These are phyloP conservation scores for Aspergillus sclerotioniger DNA, from an alignment of 495 filamentous ascomycete species.

Conservation along the genomic window DNA sequence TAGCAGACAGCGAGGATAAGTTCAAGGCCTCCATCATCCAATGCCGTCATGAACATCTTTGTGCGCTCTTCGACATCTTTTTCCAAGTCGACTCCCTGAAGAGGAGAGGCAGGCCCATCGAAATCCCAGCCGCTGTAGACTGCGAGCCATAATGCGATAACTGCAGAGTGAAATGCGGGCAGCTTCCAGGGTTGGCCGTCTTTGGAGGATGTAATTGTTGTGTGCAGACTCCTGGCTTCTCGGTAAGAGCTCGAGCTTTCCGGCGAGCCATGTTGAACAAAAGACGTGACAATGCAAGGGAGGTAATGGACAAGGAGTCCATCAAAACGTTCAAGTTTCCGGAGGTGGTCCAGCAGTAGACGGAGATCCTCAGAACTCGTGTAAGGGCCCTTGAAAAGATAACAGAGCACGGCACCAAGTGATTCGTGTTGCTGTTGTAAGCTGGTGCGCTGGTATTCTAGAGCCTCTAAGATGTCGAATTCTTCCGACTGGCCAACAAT, in stretches of 20 bases:
- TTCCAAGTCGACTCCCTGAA: slow-evolving; percentile 56
- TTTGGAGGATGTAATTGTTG: slow-evolving; percentile 57
- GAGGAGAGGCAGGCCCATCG: slow-evolving; percentile 57
- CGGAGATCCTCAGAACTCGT: slow-evolving; percentile 70
- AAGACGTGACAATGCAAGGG: slow-evolving; percentile 69
- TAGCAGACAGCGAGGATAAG: slow-evolving; percentile 82
- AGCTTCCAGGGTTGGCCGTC: slow-evolving; percentile 68
- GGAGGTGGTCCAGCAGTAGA: slow-evolving; percentile 60
- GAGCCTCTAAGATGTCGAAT: slow-evolving; percentile 62
- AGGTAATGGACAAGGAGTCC: slow-evolving; percentile 72
- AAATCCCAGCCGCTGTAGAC: slow-evolving; percentile 89
- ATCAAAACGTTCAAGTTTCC: slow-evolving; percentile 70
- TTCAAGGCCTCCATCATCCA: slow-evolving; percentile 89
- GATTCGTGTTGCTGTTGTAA: slow-evolving; percentile 84
- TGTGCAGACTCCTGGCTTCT: slow-evolving; percentile 67
- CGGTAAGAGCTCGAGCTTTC: slow-evolving; percentile 59
- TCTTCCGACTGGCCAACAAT: slow-evolving; percentile 62
- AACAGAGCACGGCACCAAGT: slow-evolving; percentile 70
- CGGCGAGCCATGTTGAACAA: slow-evolving; percentile 69
- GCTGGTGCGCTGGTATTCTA: slow-evolving; percentile 69
- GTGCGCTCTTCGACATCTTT: slow-evolving; percentile 67
- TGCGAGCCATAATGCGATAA: slow-evolving; percentile 78
- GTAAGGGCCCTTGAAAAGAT: slow-evolving; percentile 71
- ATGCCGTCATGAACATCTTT: slow-evolving; percentile 67
- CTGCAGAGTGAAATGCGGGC: slow-evolving; percentile 70